Evolutionary conservation across 768 basidiomycete species (phyloP).

Genomic region (Termitomyces eurrhizus): DNA sequence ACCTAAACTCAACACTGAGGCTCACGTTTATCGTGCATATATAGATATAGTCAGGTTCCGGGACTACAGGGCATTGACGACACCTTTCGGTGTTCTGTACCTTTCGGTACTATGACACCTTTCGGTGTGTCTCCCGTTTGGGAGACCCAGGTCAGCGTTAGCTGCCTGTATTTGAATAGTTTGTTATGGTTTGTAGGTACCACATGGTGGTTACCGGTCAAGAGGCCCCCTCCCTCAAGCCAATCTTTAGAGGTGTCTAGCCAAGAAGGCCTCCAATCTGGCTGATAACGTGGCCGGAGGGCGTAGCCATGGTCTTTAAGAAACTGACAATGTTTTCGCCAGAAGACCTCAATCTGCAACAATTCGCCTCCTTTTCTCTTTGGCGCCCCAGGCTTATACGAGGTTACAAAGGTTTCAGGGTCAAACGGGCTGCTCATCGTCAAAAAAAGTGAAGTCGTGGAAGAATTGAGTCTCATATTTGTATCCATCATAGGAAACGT

Average conservation of each 20-base stretch:
- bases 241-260: conserved; percentile 1
- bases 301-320: not conserved
- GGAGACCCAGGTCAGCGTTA: too few relatives aligned
- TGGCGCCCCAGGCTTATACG: not conserved
- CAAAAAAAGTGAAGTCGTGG: not conserved
- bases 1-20: too few relatives aligned
- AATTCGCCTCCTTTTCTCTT: not conserved
- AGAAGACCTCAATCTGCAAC: not conserved
- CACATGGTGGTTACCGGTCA: too few relatives aligned
- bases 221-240: too few relatives aligned
- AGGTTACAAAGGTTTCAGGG: not conserved
- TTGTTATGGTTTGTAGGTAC: too few relatives aligned
- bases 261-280: conserved; percentile 8
- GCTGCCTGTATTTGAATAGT: too few relatives aligned
- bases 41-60: too few relatives aligned
- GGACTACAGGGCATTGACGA: too few relatives aligned
- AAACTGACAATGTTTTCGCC: conserved; percentile 3
- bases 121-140: too few relatives aligned
- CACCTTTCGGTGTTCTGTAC: too few relatives aligned
- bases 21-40: too few relatives aligned
- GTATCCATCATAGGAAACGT: not conserved
- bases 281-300: conserved; percentile 7
- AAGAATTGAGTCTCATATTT: not conserved
- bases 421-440: not conserved
- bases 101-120: too few relatives aligned